Conservation (phyloP, 2,329 filamentous ascomycete genomes). For the Cladosporium phlei region DNA sequence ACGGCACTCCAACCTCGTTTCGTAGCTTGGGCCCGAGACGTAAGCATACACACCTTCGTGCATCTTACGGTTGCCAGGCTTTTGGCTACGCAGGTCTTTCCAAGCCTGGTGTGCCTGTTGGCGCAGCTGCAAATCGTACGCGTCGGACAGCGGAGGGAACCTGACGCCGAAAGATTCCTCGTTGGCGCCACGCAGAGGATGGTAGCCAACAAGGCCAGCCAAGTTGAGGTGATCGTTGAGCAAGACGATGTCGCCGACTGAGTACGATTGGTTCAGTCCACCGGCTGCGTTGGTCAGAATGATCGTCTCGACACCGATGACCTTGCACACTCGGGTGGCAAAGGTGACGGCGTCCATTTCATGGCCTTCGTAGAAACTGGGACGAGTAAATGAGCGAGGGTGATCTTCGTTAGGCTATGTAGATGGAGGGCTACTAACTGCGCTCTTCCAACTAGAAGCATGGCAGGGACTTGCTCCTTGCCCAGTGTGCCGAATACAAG, state of each 20-base stretch:
- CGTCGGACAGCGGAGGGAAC: conserved; percentile 61
- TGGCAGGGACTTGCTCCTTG: conserved; percentile 49
- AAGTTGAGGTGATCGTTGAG: conserved; percentile 64
- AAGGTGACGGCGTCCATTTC: conserved; percentile 59
- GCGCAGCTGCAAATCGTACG: conserved; percentile 59
- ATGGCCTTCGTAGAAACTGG: conserved; percentile 64
- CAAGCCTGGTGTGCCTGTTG: conserved; percentile 54
- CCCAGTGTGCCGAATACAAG: conserved; percentile 60
- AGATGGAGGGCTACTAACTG: conserved; percentile 48
- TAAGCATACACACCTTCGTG: conserved; percentile 65
- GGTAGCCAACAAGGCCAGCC: conserved; percentile 56
- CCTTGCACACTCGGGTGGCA: conserved; percentile 59
- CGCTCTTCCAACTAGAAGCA: conserved; percentile 60
- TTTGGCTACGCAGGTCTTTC: conserved; percentile 44
- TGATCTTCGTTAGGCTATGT: conserved; percentile 14
- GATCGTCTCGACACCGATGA: conserved; percentile 57
- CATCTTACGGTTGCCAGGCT: conserved; percentile 46
- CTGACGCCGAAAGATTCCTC: conserved; percentile 57
- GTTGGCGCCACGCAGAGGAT: conserved; percentile 60
- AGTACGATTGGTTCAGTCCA: conserved; percentile 59
- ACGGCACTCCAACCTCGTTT: conserved; percentile 61
- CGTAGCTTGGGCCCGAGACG: conserved; percentile 60
- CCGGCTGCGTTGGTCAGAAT: conserved; percentile 65
- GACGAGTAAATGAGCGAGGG: conserved; percentile 14
- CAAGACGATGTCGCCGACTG: conserved; percentile 60